Conservation (phyloP, 345 rosid species). For the Acer campestre region DNA sequence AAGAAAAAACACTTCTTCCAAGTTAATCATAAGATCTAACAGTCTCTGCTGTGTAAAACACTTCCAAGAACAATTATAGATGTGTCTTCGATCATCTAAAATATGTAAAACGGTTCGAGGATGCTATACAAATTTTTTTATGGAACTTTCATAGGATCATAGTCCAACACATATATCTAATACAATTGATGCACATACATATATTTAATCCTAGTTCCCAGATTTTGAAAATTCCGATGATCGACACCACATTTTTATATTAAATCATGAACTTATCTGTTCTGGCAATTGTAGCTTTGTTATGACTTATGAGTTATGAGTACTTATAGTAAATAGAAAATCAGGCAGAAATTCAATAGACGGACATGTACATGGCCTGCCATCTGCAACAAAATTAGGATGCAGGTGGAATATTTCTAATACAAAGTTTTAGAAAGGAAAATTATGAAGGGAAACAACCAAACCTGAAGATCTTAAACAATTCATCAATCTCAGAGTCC, state of each 20-base stretch:
- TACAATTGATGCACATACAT: neutral
- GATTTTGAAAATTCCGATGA: neutral
- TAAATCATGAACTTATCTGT: neutral
- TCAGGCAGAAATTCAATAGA: neutral
- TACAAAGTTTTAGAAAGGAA: neutral
- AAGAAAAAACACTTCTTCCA: neutral
- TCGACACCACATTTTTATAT: neutral
- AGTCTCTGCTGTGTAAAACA: neutral
- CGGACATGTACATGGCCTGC: neutral
- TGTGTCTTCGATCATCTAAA: neutral
- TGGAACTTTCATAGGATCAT: neutral
- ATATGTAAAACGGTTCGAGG: neutral
- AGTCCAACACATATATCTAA: neutral
- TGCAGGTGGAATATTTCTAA: neutral
- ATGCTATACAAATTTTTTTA: neutral
- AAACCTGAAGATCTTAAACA: slow-evolving; percentile 97
- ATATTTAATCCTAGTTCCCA: neutral
- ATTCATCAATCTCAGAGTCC: slow-evolving; percentile 97
- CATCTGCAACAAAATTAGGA: neutral
- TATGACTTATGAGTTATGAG: neutral
- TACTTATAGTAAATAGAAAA: neutral
- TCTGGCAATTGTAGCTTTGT: neutral
- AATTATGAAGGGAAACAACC: slow-evolving; percentile 7
- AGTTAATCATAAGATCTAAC: neutral
- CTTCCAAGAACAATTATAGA: neutral